Evolutionary conservation across 2,329 filamentous ascomycete genomes (phyloP).

Genomic region (Cytospora paraplurivora): DNA sequence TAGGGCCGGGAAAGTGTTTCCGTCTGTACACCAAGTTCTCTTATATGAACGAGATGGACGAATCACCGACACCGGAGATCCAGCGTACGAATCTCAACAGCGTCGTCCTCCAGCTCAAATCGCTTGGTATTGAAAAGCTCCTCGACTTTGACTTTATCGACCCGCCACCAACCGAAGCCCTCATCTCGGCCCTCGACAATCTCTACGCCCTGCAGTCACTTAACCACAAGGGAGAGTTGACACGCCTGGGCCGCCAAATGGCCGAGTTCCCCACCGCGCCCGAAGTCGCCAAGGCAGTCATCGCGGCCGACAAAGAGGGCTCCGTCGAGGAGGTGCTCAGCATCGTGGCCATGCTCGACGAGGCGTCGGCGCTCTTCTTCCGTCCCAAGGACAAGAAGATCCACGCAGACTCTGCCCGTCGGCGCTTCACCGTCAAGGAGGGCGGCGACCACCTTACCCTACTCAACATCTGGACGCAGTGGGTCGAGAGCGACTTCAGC

Average conservation of each 20-base stretch:
- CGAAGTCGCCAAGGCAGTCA: constrained; percentile 85
- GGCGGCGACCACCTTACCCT: constrained; percentile 88
- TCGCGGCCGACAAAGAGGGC: constrained; percentile 86
- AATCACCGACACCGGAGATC: constrained; percentile 90
- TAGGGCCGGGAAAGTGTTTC: constrained; percentile 91
- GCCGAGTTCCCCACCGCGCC: constrained; percentile 92
- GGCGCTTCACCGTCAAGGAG: constrained; percentile 85
- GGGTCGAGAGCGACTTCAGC: constrained; percentile 88
- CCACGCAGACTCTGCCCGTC: constrained; percentile 86
- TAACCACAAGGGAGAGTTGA: constrained; percentile 85
- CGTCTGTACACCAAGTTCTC: constrained; percentile 91
- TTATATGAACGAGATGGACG: constrained; percentile 92
- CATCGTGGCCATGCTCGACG: constrained; percentile 91
- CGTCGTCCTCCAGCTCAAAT: constrained; percentile 84
- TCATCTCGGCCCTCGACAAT: constrained; percentile 86
- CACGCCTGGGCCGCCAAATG: constrained; percentile 90
- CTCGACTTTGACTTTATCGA: constrained; percentile 97
- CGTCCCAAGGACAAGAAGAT: constrained; percentile 96
- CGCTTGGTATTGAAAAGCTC: constrained; percentile 87
- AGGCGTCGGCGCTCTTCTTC: constrained; percentile 88
- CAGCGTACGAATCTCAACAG: constrained; percentile 85
- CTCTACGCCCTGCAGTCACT: constrained; percentile 88
- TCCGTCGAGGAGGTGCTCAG: constrained; percentile 92
- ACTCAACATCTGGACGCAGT: constrained; percentile 93
- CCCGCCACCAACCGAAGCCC: constrained; percentile 82